Evolutionary conservation across 2,329 filamentous ascomycete genomes (phyloP), one percentile per base, ranked within the genome.

Genomic region (Hawksworthiomyces lignivorus): DNA sequence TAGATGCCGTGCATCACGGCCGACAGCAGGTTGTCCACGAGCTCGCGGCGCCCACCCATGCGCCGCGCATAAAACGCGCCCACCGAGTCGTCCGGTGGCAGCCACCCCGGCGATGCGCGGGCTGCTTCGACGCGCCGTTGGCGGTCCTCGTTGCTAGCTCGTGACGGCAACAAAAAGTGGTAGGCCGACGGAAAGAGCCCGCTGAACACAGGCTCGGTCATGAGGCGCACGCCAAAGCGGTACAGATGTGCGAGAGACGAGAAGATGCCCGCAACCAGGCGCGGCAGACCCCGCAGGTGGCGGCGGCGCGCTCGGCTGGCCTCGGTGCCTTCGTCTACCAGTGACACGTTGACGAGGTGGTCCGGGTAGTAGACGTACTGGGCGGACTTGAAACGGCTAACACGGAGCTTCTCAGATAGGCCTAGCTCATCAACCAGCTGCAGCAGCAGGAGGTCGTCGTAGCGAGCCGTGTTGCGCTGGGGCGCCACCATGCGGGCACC

Each of bases 361-460:
- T 95, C 84, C 2, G 86, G 86, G 55, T 94, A 94, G 71, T 92
- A 96, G 46, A 97, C 69, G 61, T 82, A 96, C 48, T 88, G 83
- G 56, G 68, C 40, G 71, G 69, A 39, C 15, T 19, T 15, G 14
- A 4, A 72, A 63, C 73, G 69, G 61, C 61, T 34, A 70, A 79
- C 53, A 65, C 65, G 39, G 24, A 87, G 57, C 44, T 82, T 65
- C 41, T 77, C 59, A 17, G 28, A 17, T 26, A 41, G 32, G 28
- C 36, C 39, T 17, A 52, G 47, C 34, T 39, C 33, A 36, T 48
- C 49, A 6, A 90, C 85, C 68, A 94, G 61, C 50, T 84, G 77
- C 43, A 81, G 75, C 10, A 88, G 75, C 27, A 85, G 68, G 27
- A 83, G 58, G 41, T 83, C 81, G 54, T 81, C 77, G 46, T 71